These are phyloP conservation scores for Coemansia sp. DNA, from an alignment of 192 early-diverging fungal genomes.

Conservation along the genomic window DNA sequence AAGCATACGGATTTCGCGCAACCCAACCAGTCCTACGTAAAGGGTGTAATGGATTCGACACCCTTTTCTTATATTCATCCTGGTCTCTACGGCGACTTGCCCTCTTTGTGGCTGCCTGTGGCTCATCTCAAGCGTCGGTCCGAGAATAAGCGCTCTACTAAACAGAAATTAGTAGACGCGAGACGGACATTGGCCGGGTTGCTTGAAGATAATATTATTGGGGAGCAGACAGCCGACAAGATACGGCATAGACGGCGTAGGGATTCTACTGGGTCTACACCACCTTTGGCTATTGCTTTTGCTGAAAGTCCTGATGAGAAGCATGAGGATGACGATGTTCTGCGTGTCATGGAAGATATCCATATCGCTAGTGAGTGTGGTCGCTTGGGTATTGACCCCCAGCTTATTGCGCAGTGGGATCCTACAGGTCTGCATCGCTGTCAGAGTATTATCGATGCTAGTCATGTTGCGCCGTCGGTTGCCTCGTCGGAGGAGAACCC, in stretches of 20 bases:
- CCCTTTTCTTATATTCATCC: constrained; percentile 42
- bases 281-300: background rate
- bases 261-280: background rate
- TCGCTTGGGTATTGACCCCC: constrained; percentile 32
- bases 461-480: background rate
- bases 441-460: background rate
- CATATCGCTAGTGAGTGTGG: constrained; percentile 25
- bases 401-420: constrained; percentile 33
- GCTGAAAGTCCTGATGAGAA: background rate
- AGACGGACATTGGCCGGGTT: constrained; percentile 11
- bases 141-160: constrained; percentile 11
- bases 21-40: constrained; percentile 34
- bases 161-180: constrained; percentile 17
- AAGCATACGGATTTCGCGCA: constrained; percentile 46
- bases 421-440: constrained; percentile 29
- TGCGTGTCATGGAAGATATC: constrained; percentile 16
- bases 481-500: background rate
- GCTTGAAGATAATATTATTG: constrained; percentile 40
- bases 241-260: background rate
- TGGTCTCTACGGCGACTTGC: constrained; percentile 47
- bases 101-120: constrained; percentile 50
- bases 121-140: constrained; percentile 24
- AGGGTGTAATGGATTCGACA: constrained; percentile 44
- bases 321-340: background rate
- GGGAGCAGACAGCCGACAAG: background rate